Percentiles rank a stretch among this genome's conserved stretches.
phyloP scores from a whole-genome alignment of 2,329 filamentous ascomycete species.

The Ascochyta lentis region DNA sequence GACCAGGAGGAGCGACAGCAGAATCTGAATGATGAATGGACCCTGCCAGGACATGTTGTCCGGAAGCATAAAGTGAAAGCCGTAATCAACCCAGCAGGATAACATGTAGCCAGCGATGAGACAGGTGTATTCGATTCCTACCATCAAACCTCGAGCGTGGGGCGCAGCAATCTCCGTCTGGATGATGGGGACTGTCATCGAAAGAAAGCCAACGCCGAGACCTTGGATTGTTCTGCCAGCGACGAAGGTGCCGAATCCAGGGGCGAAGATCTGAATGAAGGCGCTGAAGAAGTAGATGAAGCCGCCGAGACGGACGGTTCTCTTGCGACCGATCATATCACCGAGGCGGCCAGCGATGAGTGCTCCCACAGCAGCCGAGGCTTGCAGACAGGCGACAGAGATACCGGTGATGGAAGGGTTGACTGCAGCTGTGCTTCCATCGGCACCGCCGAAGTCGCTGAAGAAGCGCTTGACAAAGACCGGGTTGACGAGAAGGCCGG shows the following conservation, averaged over 20 bases:
- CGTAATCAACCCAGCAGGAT: conserved; percentile 51
- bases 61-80: conserved; percentile 48
- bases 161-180: conserved; percentile 50
- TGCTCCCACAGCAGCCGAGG: conserved; percentile 45
- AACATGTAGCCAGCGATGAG: conserved; percentile 50
- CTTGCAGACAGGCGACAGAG: conserved; percentile 47
- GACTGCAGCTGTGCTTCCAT: conserved; percentile 39
- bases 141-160: conserved; percentile 49
- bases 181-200: conserved; percentile 47
- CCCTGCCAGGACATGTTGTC: conserved; percentile 44
- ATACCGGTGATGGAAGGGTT: conserved; percentile 52
- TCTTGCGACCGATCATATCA: conserved; percentile 48
- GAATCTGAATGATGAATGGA: conserved; percentile 43
- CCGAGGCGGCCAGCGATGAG: conserved; percentile 47
- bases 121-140: conserved; percentile 50
- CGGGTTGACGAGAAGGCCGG: conserved; percentile 50
- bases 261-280: conserved; percentile 49
- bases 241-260: conserved; percentile 44
- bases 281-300: conserved; percentile 49
- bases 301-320: conserved; percentile 46
- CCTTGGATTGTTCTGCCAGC: conserved; percentile 47
- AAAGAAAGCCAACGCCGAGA: conserved; percentile 46
- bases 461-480: conserved; percentile 52
- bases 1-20: conserved; percentile 42
- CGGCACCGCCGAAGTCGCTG: conserved; percentile 47